Base-by-base conservation (phyloP, 176 grass and related monocot genomes). In the Phoenix roebelenii region DNA sequence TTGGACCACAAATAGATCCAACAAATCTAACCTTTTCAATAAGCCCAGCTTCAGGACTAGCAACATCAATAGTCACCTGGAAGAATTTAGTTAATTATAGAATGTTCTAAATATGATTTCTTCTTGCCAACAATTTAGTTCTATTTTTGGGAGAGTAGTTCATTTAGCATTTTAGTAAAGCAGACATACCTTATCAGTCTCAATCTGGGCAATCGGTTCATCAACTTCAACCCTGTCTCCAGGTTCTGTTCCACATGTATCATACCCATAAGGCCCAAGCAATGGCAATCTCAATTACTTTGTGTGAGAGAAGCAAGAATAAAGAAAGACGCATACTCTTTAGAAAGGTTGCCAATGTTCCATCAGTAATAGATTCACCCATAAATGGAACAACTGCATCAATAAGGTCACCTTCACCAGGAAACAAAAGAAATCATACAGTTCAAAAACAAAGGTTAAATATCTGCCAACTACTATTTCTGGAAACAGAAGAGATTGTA, bases 301-400 rank as follows among this genome's bases (percentile, higher is more conserved):
- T 10, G 6, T 5, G 32, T 35, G 25, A 24, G 19, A 52, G 3
- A 56, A 54, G 22, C 25, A 69, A 15, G 20, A 29, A 44, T 5
- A 68, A 49, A 58, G 23, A 59, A 53, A 59, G 48, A 3, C 25
- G 1, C 78, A 72, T 85, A 98, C 93, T 98, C 73, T 88, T 92
- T 51, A 98, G 75, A 66, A 92, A 98, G 63, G 65, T 92, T 16
- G 84, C 93, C 59, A 98, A 71, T 29, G 93, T 98, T 85, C 93
- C 93, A 74, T 98, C 93, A 65, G 93, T 88, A 74, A 98, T 89
- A 77, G 93, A 97, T 89, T 98, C 93, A 74, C 93, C 93, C 93
- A 98, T 98, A 70, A 78, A 98, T 39, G 93, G 93, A 17, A 98
- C 93, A 64, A 92, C 93, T 74, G 84, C 93, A 25, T 98, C 87